Evolutionary conservation across 768 basidiomycete genomes (phyloP).

Genomic region (Suillus paluster): DNA sequence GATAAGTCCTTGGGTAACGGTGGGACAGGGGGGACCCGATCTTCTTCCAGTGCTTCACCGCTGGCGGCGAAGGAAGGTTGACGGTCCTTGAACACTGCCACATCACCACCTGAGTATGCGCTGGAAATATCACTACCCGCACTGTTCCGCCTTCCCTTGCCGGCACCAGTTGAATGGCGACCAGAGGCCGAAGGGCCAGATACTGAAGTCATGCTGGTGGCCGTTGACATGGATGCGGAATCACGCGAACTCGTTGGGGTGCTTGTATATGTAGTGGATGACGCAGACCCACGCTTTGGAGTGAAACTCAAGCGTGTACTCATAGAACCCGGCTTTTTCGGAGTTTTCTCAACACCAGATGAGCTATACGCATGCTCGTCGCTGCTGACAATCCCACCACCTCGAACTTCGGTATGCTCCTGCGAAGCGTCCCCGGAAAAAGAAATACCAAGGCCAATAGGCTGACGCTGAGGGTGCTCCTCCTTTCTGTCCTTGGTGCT

Average conservation of each 20-base stretch:
- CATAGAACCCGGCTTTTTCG: conserved; percentile 63
- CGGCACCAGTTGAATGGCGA: conserved; percentile 65
- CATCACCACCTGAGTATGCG: conserved; percentile 67
- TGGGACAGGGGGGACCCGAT: conserved; percentile 87
- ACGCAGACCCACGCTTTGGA: conserved; percentile 88
- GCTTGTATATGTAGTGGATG: conserved; percentile 84
- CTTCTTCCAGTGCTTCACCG: conserved; percentile 63
- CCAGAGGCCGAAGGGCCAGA: conserved; percentile 64
- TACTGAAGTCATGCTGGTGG: conserved; percentile 78
- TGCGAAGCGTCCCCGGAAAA: conserved; percentile 36
- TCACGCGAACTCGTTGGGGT: conserved; percentile 86
- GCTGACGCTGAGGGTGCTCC: conserved; percentile 14
- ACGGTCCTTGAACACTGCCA: conserved; percentile 66
- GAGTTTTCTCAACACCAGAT: conserved; percentile 60
- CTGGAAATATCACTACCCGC: conserved; percentile 86
- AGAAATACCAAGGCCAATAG: conserved; percentile 40
- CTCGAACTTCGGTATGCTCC: conserved; percentile 48
- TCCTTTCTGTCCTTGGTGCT: conserved; percentile 47
- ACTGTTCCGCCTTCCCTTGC: conserved; percentile 75
- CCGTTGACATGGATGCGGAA: conserved; percentile 80
- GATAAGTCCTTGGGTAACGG: conserved; percentile 90
- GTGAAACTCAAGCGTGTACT: conserved; percentile 74
- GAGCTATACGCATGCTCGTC: conserved; percentile 58
- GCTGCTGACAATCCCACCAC: conserved; percentile 52
- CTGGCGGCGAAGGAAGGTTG: conserved; percentile 61